A percentile compares a stretch with the other conserved stretches of the same genome.
phyloP scores from a whole-genome alignment of 441 rosid species.

The Aquilaria agallochum region DNA sequence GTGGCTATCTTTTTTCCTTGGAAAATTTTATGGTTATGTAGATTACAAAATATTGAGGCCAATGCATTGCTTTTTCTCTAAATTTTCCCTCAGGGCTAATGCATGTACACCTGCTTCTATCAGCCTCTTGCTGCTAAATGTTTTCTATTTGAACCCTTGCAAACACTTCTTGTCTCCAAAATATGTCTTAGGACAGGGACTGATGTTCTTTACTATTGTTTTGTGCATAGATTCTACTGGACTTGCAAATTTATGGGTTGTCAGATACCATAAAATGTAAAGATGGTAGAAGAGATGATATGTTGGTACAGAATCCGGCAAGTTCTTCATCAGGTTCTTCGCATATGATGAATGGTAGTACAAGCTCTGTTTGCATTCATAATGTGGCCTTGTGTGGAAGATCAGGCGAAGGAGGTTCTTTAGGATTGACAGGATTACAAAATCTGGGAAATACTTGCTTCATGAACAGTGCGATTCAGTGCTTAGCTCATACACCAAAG shows the following conservation, averaged over 20 bases:
- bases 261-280: slow-evolving; percentile 65
- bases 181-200: slow-evolving; percentile 9
- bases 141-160: too few relatives aligned
- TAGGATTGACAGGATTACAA: slow-evolving; percentile 78
- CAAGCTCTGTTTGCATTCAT: slow-evolving; percentile 32
- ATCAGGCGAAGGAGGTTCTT: slow-evolving; percentile 67
- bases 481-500: slow-evolving; percentile 84
- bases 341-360: slow-evolving; percentile 41
- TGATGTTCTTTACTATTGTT: slow-evolving; percentile 18
- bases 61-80: too few relatives aligned
- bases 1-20: too few relatives aligned
- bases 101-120: too few relatives aligned
- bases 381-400: slow-evolving; percentile 36
- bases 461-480: slow-evolving; percentile 79
- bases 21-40: too few relatives aligned
- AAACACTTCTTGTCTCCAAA: too few relatives aligned
- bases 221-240: slow-evolving; percentile 50
- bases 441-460: slow-evolving; percentile 85
- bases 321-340: slow-evolving; percentile 23
- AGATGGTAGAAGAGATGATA: slow-evolving; percentile 64
- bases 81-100: too few relatives aligned
- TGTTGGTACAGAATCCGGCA: slow-evolving; percentile 30
- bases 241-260: slow-evolving; percentile 77
- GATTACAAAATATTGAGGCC: too few relatives aligned
- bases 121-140: too few relatives aligned